Conservation (phyloP, 306 rosid genomes). For the Senna tora region DNA sequence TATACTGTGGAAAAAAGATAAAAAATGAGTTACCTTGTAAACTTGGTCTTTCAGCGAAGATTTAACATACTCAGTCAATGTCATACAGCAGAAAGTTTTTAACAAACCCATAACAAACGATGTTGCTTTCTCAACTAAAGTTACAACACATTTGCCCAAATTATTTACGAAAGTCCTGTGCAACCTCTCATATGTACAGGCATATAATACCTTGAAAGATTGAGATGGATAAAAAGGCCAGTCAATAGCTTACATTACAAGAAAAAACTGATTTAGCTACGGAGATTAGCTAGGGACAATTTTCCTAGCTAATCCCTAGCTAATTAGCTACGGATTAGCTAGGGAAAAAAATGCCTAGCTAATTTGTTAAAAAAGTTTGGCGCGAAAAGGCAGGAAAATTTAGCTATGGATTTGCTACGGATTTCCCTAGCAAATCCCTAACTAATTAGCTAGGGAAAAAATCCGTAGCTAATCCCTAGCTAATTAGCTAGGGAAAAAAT, state of each 20-base stretch:
- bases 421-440: no score
- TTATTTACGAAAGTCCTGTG: conserved; percentile 55
- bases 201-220: conserved; percentile 67
- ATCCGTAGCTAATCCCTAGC: no score
- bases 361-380: no score
- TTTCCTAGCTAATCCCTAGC: no score
- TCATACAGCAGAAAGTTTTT: conserved; percentile 42
- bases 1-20: conserved; percentile 39
- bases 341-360: no score
- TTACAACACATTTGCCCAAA: conserved; percentile 61
- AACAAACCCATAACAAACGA: conserved; percentile 44
- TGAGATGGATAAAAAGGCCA: conserved; percentile 19
- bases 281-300: no score
- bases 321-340: no score
- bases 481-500: no score
- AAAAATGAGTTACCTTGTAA: conserved; percentile 57
- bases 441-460: no score
- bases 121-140: conserved; percentile 51
- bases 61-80: conserved; percentile 63
- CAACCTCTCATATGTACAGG: conserved; percentile 58
- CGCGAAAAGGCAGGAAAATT: no score
- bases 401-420: no score
- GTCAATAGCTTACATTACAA: not conserved
- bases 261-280: no score
- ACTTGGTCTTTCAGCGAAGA: conserved; percentile 67